phyloP scores from a whole-genome alignment of 2,329 filamentous ascomycete species.

The Dactylellina cionopaga region DNA sequence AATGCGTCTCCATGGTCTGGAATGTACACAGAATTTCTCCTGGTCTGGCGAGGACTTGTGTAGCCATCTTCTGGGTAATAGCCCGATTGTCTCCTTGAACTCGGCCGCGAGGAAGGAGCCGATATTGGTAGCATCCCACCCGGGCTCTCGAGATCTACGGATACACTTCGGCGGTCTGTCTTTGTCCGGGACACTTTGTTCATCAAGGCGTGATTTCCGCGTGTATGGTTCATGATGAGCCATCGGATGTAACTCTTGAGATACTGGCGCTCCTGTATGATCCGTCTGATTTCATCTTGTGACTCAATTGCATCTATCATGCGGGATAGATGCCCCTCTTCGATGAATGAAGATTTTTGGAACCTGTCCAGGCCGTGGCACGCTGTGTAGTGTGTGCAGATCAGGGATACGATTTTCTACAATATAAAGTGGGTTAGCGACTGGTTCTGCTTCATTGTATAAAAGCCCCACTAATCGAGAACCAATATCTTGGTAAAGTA shows the following conservation, averaged over 20 bases:
- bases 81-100: constrained; percentile 41
- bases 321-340: constrained; percentile 39
- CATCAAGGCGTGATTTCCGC: constrained; percentile 44
- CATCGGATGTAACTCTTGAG: constrained; percentile 50
- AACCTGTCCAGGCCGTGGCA: constrained; percentile 48
- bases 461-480: too few species aligned
- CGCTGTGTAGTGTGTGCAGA: constrained; percentile 42
- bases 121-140: background rate
- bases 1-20: constrained; percentile 36
- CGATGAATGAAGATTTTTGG: constrained; percentile 48
- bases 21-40: constrained; percentile 37
- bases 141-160: constrained; percentile 24
- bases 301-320: constrained; percentile 40
- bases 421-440: background rate
- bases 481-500: too few species aligned
- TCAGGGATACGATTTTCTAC: constrained; percentile 48
- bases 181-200: constrained; percentile 44
- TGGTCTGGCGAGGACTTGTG: constrained; percentile 28
- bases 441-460: background rate
- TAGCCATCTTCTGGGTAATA: constrained; percentile 38
- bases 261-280: constrained; percentile 38
- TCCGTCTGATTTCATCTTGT: constrained; percentile 40
- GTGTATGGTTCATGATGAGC: constrained; percentile 51
- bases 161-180: constrained; percentile 17
- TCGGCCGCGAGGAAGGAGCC: constrained; percentile 24